phyloP scores from a whole-genome alignment of 2,329 filamentous ascomycete species.

The Hortaea sp. region DNA sequence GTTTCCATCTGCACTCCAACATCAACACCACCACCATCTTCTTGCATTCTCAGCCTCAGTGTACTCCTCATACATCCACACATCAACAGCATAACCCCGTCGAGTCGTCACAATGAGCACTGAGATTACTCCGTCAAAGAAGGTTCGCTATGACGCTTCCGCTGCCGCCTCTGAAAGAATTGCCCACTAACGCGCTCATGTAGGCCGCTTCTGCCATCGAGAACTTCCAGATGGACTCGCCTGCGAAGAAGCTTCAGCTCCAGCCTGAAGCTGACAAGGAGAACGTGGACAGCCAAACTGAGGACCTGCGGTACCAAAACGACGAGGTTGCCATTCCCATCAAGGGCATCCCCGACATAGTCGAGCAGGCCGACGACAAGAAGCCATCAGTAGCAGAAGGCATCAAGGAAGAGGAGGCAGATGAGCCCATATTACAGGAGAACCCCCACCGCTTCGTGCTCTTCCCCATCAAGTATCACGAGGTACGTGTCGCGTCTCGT shows the following conservation, averaged over 20 bases:
- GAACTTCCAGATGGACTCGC: slow-evolving; percentile 85
- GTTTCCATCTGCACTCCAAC: background rate
- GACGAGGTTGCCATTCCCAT: slow-evolving; percentile 49
- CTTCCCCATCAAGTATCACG: slow-evolving; percentile 98
- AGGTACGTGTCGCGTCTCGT: slow-evolving; percentile 58
- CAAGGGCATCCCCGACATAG: slow-evolving; percentile 40
- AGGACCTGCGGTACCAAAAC: slow-evolving; percentile 32
- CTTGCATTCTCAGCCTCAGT: background rate
- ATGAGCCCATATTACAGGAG: slow-evolving; percentile 88
- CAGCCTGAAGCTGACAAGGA: slow-evolving; percentile 63
- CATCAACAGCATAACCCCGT: slow-evolving; percentile 6
- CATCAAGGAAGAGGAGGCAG: slow-evolving; percentile 56
- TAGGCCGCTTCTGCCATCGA: slow-evolving; percentile 82
- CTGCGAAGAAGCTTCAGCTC: slow-evolving; percentile 83
- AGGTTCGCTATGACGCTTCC: slow-evolving; percentile 45
- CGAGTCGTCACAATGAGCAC: slow-evolving; percentile 38
- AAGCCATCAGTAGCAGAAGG: slow-evolving; percentile 39
- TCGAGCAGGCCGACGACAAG: slow-evolving; percentile 20
- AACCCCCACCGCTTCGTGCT: slow-evolving; percentile 94
- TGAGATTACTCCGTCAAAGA: slow-evolving; percentile 64
- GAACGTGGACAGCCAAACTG: slow-evolving; percentile 45
- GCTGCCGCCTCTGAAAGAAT: slow-evolving; percentile 23
- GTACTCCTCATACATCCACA: slow-evolving; percentile 1
- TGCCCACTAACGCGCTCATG: slow-evolving; percentile 26
- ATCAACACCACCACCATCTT: background rate